Base-by-base conservation (phyloP, 2,329 filamentous ascomycete species). In the Botrytis paeoniae region DNA sequence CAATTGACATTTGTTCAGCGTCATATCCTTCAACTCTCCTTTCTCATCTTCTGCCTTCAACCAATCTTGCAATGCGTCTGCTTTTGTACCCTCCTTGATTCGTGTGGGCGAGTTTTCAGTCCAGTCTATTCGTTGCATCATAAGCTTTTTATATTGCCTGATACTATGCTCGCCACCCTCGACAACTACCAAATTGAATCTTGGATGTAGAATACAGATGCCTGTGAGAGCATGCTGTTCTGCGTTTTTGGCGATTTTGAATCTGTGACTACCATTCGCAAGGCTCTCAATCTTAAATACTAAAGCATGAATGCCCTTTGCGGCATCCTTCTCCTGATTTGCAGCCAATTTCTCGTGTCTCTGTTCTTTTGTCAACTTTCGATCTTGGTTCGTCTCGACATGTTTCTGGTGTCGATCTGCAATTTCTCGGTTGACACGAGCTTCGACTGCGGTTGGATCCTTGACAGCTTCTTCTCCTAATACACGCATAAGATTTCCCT, bases 401-500 rank as follows among this genome's bases (percentile, higher is more conserved):
- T 99, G 97, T 77, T 91, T 88, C 74, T 92, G 87, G 73, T 92
- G 90, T 60, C 96, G 93, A 75, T 97, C 94, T 41, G 92, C 92
- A 76, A 99, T 98, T 82, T 99, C 94, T 70, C 91, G 88, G 82
- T 97, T 97, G 69, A 99, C 96, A 37, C 94, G 91, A 69, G 94
- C 94, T 83, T 99, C 96, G 63, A 99, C 96, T 6, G 96, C 96
- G 0, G 97, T 99, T 10, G 96, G 96, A 83, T 99, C 96, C 80
- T 97, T 97, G 77, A 99, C 95, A 29, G 91, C 91, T 73, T 81
- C 81, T 74, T 98, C 94, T 75, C 96, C 96, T 72, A 98, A 87
- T 43, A 99, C 96, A 73, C 95, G 92, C 96, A 99, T 99, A 80
- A 99, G 88, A 82, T 99, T 99, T 73, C 92, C 93, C 83, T 97